Conservation (phyloP, 176 grass and related monocot species). For the Eremochloa ophiuroides region DNA sequence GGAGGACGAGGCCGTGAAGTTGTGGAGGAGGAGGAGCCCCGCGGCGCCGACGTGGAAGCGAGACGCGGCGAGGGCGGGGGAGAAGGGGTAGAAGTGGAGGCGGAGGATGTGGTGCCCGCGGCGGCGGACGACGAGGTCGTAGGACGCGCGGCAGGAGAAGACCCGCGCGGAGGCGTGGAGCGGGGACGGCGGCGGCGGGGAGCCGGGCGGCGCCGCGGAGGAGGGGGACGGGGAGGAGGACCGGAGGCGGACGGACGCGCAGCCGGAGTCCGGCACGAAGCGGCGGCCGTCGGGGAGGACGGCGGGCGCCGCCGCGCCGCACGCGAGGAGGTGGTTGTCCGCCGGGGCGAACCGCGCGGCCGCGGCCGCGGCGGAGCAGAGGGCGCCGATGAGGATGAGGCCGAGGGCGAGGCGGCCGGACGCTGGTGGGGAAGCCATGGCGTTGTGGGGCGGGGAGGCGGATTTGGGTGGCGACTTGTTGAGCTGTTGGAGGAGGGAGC, state of each 20-base stretch:
- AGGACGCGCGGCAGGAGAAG: slow-evolving; percentile 69
- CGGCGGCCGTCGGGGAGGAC: slow-evolving; percentile 63
- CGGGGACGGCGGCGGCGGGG: slow-evolving; percentile 29
- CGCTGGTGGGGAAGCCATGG: slow-evolving; percentile 53
- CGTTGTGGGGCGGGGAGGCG: neutral
- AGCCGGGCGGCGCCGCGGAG: slow-evolving; percentile 1
- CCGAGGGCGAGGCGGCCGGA: neutral
- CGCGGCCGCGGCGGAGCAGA: slow-evolving; percentile 17
- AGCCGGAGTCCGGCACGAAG: slow-evolving; percentile 65
- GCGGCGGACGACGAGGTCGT: slow-evolving; percentile 60
- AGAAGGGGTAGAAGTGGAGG: slow-evolving; percentile 92
- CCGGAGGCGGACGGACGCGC: slow-evolving; percentile 37
- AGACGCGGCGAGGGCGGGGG: slow-evolving; percentile 50
- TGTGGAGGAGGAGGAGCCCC: slow-evolving; percentile 53
- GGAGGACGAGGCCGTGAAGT: slow-evolving; percentile 64
- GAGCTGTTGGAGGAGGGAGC: neutral
- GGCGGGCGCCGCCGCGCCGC: slow-evolving; percentile 43
- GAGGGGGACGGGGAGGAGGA: slow-evolving; percentile 33
- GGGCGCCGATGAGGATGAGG: slow-evolving; percentile 34
- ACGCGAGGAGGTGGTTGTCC: slow-evolving; percentile 87
- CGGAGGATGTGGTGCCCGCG: slow-evolving; percentile 71
- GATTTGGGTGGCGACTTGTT: slow-evolving; percentile 22
- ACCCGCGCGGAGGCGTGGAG: slow-evolving; percentile 70
- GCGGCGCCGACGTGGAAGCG: slow-evolving; percentile 67
- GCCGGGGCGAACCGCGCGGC: slow-evolving; percentile 47